Evolutionary conservation across 106 monocot species (phyloP).

Genomic region (Ottelia alismoides): DNA sequence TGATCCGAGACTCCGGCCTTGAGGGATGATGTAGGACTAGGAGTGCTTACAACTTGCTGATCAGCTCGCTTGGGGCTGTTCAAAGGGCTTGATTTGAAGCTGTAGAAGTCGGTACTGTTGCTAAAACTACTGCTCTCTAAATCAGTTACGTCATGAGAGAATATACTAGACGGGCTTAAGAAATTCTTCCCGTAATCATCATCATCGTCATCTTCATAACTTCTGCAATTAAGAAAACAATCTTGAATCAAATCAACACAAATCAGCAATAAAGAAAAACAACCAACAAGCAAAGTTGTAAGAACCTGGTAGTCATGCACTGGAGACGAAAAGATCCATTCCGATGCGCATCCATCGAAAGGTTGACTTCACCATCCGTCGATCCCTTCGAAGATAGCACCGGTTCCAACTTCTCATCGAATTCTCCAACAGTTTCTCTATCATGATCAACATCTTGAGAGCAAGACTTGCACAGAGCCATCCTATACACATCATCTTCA

Average conservation of each 20-base stretch:
- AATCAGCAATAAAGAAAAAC: background rate
- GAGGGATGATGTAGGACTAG: conserved; percentile 9
- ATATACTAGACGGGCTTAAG: conserved; percentile 33
- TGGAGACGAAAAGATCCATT: conserved; percentile 19
- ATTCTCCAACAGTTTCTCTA: background rate
- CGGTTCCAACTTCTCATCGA: background rate
- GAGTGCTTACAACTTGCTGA: conserved; percentile 7
- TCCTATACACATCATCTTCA: background rate
- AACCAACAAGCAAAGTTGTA: conserved; percentile 4
- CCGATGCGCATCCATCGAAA: conserved; percentile 16
- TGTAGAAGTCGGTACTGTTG: conserved; percentile 31
- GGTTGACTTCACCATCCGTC: conserved; percentile 3
- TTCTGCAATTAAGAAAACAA: conserved; percentile 22
- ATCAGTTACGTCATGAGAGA: conserved; percentile 55
- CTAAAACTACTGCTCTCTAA: conserved; percentile 48
- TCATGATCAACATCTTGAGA: background rate
- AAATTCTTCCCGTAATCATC: conserved; percentile 34
- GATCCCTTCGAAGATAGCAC: background rate
- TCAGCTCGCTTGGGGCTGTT: conserved; percentile 38
- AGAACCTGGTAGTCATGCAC: conserved; percentile 23
- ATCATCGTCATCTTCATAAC: conserved; percentile 24
- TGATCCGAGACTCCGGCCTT: conserved; percentile 13
- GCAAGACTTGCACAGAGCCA: conserved; percentile 13
- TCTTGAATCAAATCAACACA: background rate
- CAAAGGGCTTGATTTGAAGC: conserved; percentile 47